Evolutionary conservation across 306 rosid species (phyloP), one percentile per base, ranked within the genome.

Genomic region (Arachis stenosperma): DNA sequence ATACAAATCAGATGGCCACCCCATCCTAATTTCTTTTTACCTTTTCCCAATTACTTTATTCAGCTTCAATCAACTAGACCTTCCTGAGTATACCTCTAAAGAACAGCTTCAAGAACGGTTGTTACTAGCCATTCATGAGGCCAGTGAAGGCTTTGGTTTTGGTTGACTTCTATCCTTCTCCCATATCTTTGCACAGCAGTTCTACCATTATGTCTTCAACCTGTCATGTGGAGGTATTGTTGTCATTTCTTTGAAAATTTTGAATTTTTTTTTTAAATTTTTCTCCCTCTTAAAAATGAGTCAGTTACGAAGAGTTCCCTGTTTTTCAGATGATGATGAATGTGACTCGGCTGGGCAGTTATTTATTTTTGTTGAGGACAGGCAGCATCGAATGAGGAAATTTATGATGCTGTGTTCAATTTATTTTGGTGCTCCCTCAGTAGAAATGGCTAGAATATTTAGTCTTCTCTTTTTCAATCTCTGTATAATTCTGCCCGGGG

Each of bases 31-130:
- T 76, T 73, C 40, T 30, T 72, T 46, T 36, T 36, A 44, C 36
- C 55, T 22, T 61, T 30, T 37, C 29, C 40, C 15, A 13, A 42
- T 61, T 67, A 50, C 61, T 53, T 33, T 33, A 58, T 61, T 67
- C 90, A 95, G 99, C 88, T 95, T 95, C 82, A 95, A 95, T 87
- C 99, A 95, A 80, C 86, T 95, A 57, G 99, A 95, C 73, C 97
- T 95, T 81, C 99, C 99, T 1, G 99, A 95, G 86, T 92, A 95
- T 77, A 85, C 97, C 46, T 85, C 93, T 8, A 91, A 88, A 84
- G 98, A 95, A 61, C 97, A 95, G 81, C 98, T 95, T 80, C 93
- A 87, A 77, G 98, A 95, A 76, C 95, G 99, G 12, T 72, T 95
- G 87, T 80, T 95, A 72, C 99, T 95, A 65, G 99, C 99, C 77